Evolutionary conservation across 768 basidiomycete species (phyloP), one percentile per base, ranked within the genome.

Genomic region (Amanita thiersii): DNA sequence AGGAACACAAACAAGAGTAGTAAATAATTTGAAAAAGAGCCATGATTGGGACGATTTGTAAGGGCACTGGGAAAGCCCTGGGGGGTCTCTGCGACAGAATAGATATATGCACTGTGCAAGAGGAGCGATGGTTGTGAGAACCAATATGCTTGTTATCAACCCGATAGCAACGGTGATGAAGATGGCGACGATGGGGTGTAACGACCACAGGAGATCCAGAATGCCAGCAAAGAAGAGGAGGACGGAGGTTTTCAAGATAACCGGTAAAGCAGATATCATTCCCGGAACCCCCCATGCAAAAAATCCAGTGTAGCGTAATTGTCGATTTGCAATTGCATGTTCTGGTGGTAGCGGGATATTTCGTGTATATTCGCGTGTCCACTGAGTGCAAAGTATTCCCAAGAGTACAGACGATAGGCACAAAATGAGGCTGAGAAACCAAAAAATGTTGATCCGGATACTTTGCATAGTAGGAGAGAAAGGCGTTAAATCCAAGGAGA

Each of bases 361-460:
- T 8, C 57, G 52, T 30, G 54, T 52, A 19, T 42, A 58, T 40
- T 58, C 57, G 20, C 55, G 48, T 12, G 56, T 46, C 57, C 56
- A 58, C 49, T 58, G 57, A 0, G 55, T 32, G 30, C 55, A 56
- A 14, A 56, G 51, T 23, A 56, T 55, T 24, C 57, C 57, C n/a
- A 58, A 48, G 6, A 56, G 46, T 23, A 56, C 55, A 3, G 57
- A 53, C 4, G 49, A 49, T 1, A 58, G 47, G 19, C 40, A 39
- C n/a, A n/a, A n/a, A n/a, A n/a, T n/a, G n/a, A n/a, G n/a, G n/a
- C n/a, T n/a, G n/a, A n/a, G n/a, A n/a, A 58, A 56, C 52, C 53
- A 58, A 3, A 44, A 50, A 0, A 49, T 44, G 37, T 56, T 58
- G 40, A 58, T 53, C 9, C 55, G 48, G 17, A 58, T 49, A 24